Base-by-base conservation (phyloP, 257 asterid species). In the Paulownia fortunei region DNA sequence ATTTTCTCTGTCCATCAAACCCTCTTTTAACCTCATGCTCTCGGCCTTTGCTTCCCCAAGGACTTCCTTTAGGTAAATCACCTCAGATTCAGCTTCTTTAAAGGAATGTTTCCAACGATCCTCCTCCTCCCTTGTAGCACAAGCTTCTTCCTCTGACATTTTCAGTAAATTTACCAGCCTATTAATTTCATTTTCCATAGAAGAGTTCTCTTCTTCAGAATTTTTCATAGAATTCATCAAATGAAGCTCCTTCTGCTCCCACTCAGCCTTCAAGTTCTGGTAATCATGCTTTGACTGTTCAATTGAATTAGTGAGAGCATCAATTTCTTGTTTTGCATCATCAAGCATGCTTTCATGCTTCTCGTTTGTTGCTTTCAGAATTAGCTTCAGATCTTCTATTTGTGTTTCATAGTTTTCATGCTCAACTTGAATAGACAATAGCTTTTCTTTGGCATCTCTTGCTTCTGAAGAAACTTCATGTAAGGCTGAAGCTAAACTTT, bases 401-500 rank as follows among this genome's bases (percentile, higher is more conserved):
- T 93, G 96, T 0, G 86, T 13, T 82, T 90, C 96, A 71, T 79
- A 88, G 84, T 86, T 88, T 78, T 90, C 93, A 16, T 81, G 86
- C 88, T 93, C 96, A 37, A 72, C 82, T 86, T 92, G 86, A 70
- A 73, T 21, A 36, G 91, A 88, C 80, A 92, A 79, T 15, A 93
- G 81, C 84, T 90, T 86, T 76, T 96, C 97, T 82, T 89, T 96
- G 80, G 96, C 86, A 81, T 92, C 96, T 80, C 99, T 90, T 41
- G 97, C 95, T 85, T 96, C 99, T 4, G 91, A 72, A 52, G 97
- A 92, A 81, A 96, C 96, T 86, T 93, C 99, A 71, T 96, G 97
- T 42, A 93, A 82, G 26, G 98, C 98, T 6, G 99, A 89, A 55
- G 97, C 95, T 74, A 96, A 76, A 82, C 98, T 92, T 82, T 93